phyloP scores from a whole-genome alignment of 345 rosid species.

The Dipteronia dyeriana region DNA sequence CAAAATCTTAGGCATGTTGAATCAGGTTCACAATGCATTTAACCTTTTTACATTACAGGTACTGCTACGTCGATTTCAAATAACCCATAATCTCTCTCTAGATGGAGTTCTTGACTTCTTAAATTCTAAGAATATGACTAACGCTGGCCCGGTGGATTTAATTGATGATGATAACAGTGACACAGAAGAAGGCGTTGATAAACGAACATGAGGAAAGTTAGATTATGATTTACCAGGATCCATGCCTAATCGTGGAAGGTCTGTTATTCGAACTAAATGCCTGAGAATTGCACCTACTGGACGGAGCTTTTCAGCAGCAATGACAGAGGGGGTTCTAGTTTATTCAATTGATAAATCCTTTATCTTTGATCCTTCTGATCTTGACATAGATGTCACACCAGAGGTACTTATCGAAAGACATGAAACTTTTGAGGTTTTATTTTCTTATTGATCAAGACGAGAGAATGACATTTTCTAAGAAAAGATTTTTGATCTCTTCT shows the following conservation, averaged over 20 bases:
- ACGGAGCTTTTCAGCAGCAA: slow-evolving; percentile 85
- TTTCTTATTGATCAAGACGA: not conserved
- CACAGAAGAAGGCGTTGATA: slow-evolving; percentile 80
- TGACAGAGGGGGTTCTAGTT: slow-evolving; percentile 94
- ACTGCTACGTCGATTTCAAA: slow-evolving; percentile 78
- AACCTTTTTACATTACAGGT: slow-evolving; percentile 46
- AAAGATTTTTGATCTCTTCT: not conserved
- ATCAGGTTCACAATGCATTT: not conserved
- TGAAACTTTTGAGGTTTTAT: not conserved
- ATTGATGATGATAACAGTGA: slow-evolving; percentile 85
- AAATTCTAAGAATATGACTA: slow-evolving; percentile 94
- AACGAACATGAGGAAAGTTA: slow-evolving; percentile 69
- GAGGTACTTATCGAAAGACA: slow-evolving; percentile 48
- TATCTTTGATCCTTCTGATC: slow-evolving; percentile 96
- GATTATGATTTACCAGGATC: slow-evolving; percentile 92
- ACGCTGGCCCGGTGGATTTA: slow-evolving; percentile 91
- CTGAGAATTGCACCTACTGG: slow-evolving; percentile 95
- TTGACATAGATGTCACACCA: slow-evolving; percentile 95
- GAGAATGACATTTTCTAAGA: too few species aligned
- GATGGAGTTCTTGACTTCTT: slow-evolving; percentile 97
- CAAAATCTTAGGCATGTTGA: not conserved
- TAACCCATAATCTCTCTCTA: slow-evolving; percentile 77
- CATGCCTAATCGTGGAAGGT: slow-evolving; percentile 77
- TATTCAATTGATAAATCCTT: slow-evolving; percentile 87
- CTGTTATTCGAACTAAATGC: slow-evolving; percentile 75